Evolutionary conservation across 768 basidiomycete genomes (phyloP).

Genomic region (Hydnomerulius pinastri): DNA sequence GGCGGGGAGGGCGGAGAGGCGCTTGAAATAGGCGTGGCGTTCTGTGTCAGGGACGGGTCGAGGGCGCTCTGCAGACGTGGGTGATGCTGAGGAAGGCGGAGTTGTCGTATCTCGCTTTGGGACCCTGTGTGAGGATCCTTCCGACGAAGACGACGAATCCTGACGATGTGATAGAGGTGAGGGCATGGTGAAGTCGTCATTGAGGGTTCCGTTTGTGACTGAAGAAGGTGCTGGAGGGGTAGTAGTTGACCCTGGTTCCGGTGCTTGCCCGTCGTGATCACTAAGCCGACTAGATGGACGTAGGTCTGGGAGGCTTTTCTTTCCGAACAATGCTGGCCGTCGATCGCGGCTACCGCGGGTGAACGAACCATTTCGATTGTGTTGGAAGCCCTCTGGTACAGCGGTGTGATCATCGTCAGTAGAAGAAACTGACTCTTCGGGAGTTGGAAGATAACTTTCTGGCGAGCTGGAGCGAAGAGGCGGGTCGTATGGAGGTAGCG

Average conservation of each 20-base stretch:
- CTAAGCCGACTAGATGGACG: conserved; percentile 49
- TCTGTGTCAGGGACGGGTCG: conserved; percentile 65
- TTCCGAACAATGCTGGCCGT: conserved; percentile 47
- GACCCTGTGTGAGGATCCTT: conserved; percentile 22
- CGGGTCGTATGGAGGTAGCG: conserved; percentile 42
- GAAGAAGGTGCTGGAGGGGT: conserved; percentile 12
- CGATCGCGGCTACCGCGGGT: conserved; percentile 40
- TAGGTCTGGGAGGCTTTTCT: conserved; percentile 89
- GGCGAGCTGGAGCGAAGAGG: conserved; percentile 52
- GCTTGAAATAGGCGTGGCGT: conserved; percentile 90
- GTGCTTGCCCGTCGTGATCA: conserved; percentile 27
- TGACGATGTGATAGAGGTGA: conserved; percentile 45
- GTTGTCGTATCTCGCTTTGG: conserved; percentile 31
- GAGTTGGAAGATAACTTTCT: conserved; percentile 57
- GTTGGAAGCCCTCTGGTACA: conserved; percentile 32
- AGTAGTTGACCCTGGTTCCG: conserved; percentile 21
- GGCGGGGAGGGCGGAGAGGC: conserved; percentile 76
- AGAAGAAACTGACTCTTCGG: conserved; percentile 54
- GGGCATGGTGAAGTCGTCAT: conserved; percentile 37
- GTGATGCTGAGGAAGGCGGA: conserved; percentile 38
- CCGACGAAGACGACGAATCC: conserved; percentile 47
- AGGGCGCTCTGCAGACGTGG: conserved; percentile 35
- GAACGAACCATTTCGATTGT: conserved; percentile 54
- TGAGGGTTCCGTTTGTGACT: conserved; percentile 12
- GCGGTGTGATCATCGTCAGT: conserved; percentile 45